A percentile compares a stretch with the other conserved stretches of the same genome.
Evolutionary conservation across 495 filamentous ascomycete genomes (phyloP).

Genomic region (Chaetomium cochliodes): DNA sequence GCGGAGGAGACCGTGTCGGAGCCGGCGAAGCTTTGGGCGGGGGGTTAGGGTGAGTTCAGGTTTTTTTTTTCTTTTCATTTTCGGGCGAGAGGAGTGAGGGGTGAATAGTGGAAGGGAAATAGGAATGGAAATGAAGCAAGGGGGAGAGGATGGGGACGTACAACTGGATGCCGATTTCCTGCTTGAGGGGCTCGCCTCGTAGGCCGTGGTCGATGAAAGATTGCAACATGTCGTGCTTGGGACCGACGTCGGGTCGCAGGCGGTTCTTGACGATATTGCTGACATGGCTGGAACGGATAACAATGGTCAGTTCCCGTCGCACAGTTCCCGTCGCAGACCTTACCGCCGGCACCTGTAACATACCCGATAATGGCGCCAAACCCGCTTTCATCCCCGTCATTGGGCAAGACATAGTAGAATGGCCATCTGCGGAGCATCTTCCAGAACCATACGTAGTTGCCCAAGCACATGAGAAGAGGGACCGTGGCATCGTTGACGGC

Average conservation of each 20-base stretch:
- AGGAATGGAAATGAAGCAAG: conserved; percentile 32
- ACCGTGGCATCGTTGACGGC: conserved; percentile 52
- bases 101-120: not conserved
- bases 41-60: conserved; percentile 35
- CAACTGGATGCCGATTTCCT: conserved; percentile 47
- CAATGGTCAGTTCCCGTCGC: not conserved
- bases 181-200: conserved; percentile 37
- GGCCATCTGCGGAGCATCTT: conserved; percentile 46
- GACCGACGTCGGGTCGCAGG: conserved; percentile 22
- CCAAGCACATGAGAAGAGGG: conserved; percentile 48
- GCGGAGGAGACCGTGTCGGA: conserved; percentile 62
- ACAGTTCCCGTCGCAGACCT: no score
- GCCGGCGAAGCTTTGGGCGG: conserved; percentile 53
- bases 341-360: not conserved
- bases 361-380: conserved; percentile 26
- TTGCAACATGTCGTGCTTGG: conserved; percentile 40
- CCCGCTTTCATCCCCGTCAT: conserved; percentile 25
- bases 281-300: conserved; percentile 7
- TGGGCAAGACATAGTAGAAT: conserved; percentile 22
- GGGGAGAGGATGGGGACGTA: conserved; percentile 41
- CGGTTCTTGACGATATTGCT: conserved; percentile 26
- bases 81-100: no score
- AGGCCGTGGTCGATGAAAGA: conserved; percentile 48
- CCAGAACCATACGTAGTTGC: conserved; percentile 55
- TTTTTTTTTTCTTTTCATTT: no score